Conservation (phyloP, 2,329 filamentous ascomycete genomes). For the Nemania sp. region DNA sequence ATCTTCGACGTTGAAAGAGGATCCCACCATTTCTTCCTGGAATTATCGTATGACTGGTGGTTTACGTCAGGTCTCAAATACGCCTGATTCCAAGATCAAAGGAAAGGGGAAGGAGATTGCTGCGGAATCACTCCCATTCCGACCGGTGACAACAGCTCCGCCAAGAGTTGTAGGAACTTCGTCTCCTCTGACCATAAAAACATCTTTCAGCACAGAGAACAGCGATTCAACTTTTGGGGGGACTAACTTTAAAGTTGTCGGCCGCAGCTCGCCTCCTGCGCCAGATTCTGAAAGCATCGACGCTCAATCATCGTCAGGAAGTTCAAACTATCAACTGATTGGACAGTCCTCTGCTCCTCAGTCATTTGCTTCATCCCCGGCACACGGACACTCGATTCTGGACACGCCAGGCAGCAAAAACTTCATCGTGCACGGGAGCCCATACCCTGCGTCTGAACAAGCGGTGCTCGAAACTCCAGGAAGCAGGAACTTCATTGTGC, state of each 20-base stretch:
- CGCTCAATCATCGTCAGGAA: constrained; percentile 47
- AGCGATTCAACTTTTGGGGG: constrained; percentile 52
- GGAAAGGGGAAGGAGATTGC: constrained; percentile 47
- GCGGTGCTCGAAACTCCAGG: constrained; percentile 42
- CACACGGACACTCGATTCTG: constrained; percentile 35
- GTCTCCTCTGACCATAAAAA: constrained; percentile 39
- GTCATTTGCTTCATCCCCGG: constrained; percentile 44
- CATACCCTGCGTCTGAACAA: constrained; percentile 31
- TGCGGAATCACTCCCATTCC: constrained; percentile 39
- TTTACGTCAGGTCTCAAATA: constrained; percentile 56
- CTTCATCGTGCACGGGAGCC: constrained; percentile 22
- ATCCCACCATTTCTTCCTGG: constrained; percentile 50
- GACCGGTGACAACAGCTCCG: constrained; percentile 38
- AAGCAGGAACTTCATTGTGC: constrained; percentile 57
- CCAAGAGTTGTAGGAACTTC: constrained; percentile 23
- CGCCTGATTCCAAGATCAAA: constrained; percentile 45
- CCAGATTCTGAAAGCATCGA: constrained; percentile 49
- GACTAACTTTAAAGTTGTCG: constrained; percentile 60
- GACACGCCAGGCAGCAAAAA: constrained; percentile 35
- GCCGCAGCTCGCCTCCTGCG: constrained; percentile 49
- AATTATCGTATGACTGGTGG: constrained; percentile 60
- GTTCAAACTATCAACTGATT: constrained; percentile 56
- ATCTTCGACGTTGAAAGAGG: constrained; percentile 43
- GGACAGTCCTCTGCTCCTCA: constrained; percentile 55
- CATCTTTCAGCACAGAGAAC: constrained; percentile 46